Evolutionary conservation across 495 filamentous ascomycete species (phyloP), one percentile per base, ranked within the genome.

Genomic region (Trichoderma gamsii): DNA sequence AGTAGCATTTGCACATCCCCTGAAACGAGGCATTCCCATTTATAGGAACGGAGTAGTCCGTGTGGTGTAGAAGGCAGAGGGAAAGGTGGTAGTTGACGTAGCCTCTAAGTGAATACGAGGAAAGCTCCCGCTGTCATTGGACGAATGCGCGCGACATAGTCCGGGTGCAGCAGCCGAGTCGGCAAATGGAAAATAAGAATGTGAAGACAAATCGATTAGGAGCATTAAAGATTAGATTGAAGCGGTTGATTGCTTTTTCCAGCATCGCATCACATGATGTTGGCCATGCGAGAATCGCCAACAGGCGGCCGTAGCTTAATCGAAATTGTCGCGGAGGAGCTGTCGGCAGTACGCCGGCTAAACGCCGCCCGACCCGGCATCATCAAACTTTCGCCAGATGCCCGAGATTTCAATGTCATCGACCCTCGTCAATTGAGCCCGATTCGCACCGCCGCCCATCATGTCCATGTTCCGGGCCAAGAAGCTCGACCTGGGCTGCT

Each of bases 401-500:
- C 56, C 56, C 23, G 56, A 61, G 49, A 46, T 23, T 52, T 61
- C 56, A 61, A 61, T 23, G 21, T 52, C 49, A 6, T n/a, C 15
- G 21, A 21, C 21, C 18, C 49, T n/a, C 18, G 7, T n/a, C 7
- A 52, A 52, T n/a, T 9, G 18, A 49, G 18, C 44, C 13, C 4
- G 56, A 12, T 61, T 61, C 56, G 56, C 29, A 21, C 56, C 56
- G 56, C 56, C 25, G 27, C 56, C 56, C 56, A 32, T 2, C 65
- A 66, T 66, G 65, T 66, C 67, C 4, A 41, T 89, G 75, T 97
- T 95, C 79, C 82, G 92, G 74, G 81, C 92, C 16, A 96, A 96
- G 81, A 91, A 85, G 81, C 86, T 97, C 43, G 91, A 96, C 71
- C 79, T 99, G 69, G 87, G 90, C 72, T 89, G 91, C 73, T 97